Evolutionary conservation across 495 filamentous ascomycete genomes (phyloP).

Genomic region (Daldinia grandis): DNA sequence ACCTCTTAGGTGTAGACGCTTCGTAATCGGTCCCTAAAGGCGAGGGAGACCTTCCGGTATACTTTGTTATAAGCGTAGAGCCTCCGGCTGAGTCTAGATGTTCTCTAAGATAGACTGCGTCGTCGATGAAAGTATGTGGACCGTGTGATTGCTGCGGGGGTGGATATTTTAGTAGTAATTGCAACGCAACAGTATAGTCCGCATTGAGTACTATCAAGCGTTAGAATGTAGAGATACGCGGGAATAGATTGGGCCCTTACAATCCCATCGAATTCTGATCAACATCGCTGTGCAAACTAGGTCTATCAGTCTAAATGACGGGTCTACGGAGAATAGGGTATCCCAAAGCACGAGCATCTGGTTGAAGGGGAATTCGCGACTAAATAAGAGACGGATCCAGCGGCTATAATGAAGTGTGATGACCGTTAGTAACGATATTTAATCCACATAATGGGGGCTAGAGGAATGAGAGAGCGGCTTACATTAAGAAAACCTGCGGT

Average conservation of each 20-base stretch:
- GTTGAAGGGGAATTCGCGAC: conserved; percentile 90
- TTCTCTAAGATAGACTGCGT: conserved; percentile 84
- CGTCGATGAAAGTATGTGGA: conserved; percentile 81
- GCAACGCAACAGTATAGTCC: conserved; percentile 85
- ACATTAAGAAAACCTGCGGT: conserved; percentile 98
- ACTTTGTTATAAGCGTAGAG: conserved; percentile 78
- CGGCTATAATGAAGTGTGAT: conserved; percentile 63
- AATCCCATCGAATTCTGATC: conserved; percentile 87
- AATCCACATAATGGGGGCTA: not conserved
- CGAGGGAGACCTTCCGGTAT: conserved; percentile 73
- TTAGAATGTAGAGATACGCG: not conserved
- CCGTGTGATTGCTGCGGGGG: conserved; percentile 67
- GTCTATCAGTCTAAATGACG: conserved; percentile 82
- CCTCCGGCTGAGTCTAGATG: conserved; percentile 79
- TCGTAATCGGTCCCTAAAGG: conserved; percentile 49
- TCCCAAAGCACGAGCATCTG: conserved; percentile 90
- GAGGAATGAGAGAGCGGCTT: conserved; percentile 43
- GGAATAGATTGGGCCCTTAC: conserved; percentile 59
- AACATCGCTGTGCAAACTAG: conserved; percentile 94
- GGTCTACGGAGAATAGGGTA: conserved; percentile 85
- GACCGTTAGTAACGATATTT: not conserved
- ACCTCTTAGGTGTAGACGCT: conserved; percentile 41
- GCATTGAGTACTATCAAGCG: conserved; percentile 72
- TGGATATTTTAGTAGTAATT: conserved; percentile 83
- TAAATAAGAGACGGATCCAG: conserved; percentile 94